Conservation (phyloP, 2,329 filamentous ascomycete genomes). For the Fusarium nelsonii region DNA sequence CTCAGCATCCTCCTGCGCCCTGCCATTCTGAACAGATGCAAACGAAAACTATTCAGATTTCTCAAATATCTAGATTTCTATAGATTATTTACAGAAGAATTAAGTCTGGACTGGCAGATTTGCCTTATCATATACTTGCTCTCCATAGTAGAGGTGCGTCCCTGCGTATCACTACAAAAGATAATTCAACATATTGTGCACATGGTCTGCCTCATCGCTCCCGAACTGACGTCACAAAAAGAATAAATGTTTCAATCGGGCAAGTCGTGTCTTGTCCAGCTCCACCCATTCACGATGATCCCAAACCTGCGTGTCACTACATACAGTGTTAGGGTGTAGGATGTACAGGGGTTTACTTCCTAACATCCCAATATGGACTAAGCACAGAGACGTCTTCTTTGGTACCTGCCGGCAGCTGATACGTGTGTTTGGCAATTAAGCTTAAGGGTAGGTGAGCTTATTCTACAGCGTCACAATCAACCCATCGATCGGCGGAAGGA, state of each 20-base stretch:
- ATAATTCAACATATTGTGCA: not conserved
- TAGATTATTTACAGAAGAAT: no score
- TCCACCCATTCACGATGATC: slow-evolving; percentile 21
- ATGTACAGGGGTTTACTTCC: not conserved
- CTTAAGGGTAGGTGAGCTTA: not conserved
- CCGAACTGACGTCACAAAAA: slow-evolving; percentile 13
- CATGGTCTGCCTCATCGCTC: not conserved
- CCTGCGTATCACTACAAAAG: not conserved
- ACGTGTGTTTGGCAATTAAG: not conserved
- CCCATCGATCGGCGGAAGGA: not conserved
- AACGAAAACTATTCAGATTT: no score
- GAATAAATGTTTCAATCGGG: not conserved
- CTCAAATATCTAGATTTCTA: no score
- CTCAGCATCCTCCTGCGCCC: not conserved
- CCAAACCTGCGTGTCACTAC: not conserved
- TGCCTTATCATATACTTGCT: no score
- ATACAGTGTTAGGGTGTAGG: no score
- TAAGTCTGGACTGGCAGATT: no score
- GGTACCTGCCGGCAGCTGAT: no score
- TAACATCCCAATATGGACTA: not conserved
- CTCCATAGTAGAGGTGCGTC: no score
- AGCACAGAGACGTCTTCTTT: not conserved
- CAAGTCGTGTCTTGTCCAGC: slow-evolving; percentile 17
- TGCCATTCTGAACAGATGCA: no score
- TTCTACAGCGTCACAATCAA: not conserved